Conservation (phyloP, 345 rosid species). For the Gossypium ekmanianum region DNA sequence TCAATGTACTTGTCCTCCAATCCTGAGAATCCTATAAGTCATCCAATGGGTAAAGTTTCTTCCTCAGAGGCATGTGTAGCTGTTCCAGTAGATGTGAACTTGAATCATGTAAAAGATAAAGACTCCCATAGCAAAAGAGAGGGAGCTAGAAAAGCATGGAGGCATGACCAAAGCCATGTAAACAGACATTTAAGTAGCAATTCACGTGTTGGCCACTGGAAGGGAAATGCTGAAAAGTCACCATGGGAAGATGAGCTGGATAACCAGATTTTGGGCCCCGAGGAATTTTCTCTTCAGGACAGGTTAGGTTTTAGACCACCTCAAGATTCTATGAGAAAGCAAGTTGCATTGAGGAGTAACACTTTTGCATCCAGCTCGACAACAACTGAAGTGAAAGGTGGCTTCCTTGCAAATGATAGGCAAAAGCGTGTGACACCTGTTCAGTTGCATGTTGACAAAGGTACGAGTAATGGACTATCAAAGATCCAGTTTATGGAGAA, state of each 20-base stretch:
- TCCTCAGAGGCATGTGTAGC: slow-evolving; percentile 19
- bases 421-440: slow-evolving; percentile 55
- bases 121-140: slow-evolving; percentile 17
- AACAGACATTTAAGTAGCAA: slow-evolving; percentile 25
- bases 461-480: slow-evolving; percentile 23
- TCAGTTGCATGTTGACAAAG: slow-evolving; percentile 44
- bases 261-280: slow-evolving; percentile 15
- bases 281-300: slow-evolving; percentile 40
- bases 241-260: slow-evolving; percentile 30
- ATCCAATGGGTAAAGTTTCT: slow-evolving; percentile 18
- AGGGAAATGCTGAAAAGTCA: slow-evolving; percentile 35
- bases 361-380: slow-evolving; percentile 42
- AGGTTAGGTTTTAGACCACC: slow-evolving; percentile 30
- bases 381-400: slow-evolving; percentile 43
- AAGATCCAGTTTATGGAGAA: slow-evolving; percentile 21
- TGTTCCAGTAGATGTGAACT: slow-evolving; percentile 13
- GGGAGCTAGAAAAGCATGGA: slow-evolving; percentile 23
- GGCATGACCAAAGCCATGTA: slow-evolving; percentile 22
- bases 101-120: slow-evolving; percentile 20
- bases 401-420: slow-evolving; percentile 30
- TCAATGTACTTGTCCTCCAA: slow-evolving; percentile 22
- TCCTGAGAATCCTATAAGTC: slow-evolving; percentile 14
- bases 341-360: slow-evolving; percentile 52
- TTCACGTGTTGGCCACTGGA: slow-evolving; percentile 20
- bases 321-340: slow-evolving; percentile 42